phyloP scores from a whole-genome alignment of 1,284 basidiomycete species.

The Ceratobasidium sp. region DNA sequence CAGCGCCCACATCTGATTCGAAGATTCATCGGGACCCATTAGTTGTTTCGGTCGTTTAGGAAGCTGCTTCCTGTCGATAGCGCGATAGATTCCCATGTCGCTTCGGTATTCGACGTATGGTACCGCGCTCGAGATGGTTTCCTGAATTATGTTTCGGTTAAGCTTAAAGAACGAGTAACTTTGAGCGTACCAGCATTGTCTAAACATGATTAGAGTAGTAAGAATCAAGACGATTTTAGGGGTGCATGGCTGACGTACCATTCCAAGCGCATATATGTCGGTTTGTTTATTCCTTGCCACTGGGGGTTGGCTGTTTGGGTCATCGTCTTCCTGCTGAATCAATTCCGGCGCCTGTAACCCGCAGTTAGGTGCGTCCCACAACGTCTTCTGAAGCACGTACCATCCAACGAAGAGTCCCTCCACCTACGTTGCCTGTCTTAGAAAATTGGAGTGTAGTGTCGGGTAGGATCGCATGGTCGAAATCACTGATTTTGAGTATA shows the following conservation, averaged over 20 bases:
- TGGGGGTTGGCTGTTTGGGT: neutral
- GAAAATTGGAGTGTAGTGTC: slow-evolving; percentile 18
- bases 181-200: slow-evolving; percentile 21
- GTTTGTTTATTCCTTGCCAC: slow-evolving; percentile 10
- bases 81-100: slow-evolving; percentile 1
- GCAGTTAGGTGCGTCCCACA: neutral
- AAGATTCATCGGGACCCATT: neutral
- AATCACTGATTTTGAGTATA: slow-evolving; percentile 15
- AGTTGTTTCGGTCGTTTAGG: slow-evolving; percentile 22
- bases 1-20: slow-evolving; percentile 11
- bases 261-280: slow-evolving; percentile 33
- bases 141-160: slow-evolving; percentile 3
- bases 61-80: neutral
- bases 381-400: neutral
- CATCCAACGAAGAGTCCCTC: slow-evolving; percentile 39
- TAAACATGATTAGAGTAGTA: neutral
- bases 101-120: slow-evolving; percentile 28
- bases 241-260: slow-evolving; percentile 4
- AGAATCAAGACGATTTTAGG: neutral
- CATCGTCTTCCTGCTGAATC: slow-evolving; percentile 9
- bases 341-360: slow-evolving; percentile 18
- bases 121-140: slow-evolving; percentile 13
- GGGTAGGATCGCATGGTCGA: slow-evolving; percentile 28
- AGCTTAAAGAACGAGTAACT: neutral
- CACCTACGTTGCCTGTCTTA: slow-evolving; percentile 24